These are phyloP conservation scores for Tetrapisispora taiwanensis DNA, from an alignment of 805 yeast species.

Conservation along the genomic window DNA sequence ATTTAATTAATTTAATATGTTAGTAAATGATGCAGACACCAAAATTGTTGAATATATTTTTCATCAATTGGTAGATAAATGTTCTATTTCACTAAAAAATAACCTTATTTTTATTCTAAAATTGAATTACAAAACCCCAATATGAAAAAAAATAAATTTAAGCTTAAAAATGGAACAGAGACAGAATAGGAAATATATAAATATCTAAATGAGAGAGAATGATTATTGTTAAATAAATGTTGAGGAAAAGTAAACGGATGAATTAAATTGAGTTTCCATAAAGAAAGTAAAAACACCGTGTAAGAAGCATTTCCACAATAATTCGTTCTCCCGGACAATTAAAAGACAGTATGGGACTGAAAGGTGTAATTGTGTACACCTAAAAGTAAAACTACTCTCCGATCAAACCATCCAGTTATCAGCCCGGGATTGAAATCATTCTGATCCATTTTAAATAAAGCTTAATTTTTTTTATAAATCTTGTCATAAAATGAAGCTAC, in stretches of 20 bases:
- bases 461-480: too few relatives aligned
- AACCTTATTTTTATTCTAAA: conserved; percentile 1
- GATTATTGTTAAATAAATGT: conserved; percentile 29
- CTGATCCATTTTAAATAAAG: neutral
- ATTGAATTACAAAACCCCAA: conserved; percentile 3
- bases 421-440: conserved; percentile 49
- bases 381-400: conserved; percentile 30
- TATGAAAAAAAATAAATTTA: neutral
- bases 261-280: conserved; percentile 20
- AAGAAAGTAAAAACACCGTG: conserved; percentile 37
- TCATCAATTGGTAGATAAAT: neutral
- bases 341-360: conserved; percentile 94
- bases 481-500: too few relatives aligned
- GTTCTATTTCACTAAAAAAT: neutral
- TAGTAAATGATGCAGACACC: too few relatives aligned
- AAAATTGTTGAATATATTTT: too few relatives aligned
- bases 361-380: conserved; percentile 12
- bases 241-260: conserved; percentile 60
- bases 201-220: neutral
- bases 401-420: conserved; percentile 97
- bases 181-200: too few relatives aligned
- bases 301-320: conserved; percentile 51
- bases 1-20: neutral
- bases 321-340: conserved; percentile 81
- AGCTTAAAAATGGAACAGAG: neutral